Evolutionary conservation across 331 rosid genomes (phyloP).

Genomic region (Telfairia occidentalis): DNA sequence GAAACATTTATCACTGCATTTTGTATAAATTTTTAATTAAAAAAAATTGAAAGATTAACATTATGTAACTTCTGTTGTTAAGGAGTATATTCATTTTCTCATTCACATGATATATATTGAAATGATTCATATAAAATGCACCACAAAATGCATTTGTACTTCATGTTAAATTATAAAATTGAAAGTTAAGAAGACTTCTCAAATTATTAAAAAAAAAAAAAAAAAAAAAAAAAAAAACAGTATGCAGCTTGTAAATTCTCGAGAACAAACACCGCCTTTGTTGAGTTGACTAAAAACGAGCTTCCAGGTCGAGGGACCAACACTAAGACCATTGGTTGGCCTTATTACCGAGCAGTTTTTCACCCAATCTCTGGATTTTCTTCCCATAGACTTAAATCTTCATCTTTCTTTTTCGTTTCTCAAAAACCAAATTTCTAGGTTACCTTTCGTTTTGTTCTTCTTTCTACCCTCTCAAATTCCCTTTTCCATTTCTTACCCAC

Average conservation of each 20-base stretch:
- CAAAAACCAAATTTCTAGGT: background rate
- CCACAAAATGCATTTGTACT: background rate
- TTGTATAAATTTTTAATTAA: background rate
- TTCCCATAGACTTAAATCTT: background rate
- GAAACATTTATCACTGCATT: background rate
- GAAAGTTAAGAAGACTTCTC: background rate
- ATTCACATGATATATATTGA: background rate
- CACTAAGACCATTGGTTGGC: background rate
- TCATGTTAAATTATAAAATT: background rate
- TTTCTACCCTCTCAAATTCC: background rate
- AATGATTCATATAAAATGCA: too few relatives aligned
- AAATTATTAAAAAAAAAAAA: background rate
- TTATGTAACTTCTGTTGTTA: background rate
- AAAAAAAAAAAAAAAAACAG: too few relatives aligned
- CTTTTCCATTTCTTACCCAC: background rate
- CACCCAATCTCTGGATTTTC: background rate
- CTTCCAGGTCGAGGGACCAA: background rate
- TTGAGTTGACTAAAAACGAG: background rate
- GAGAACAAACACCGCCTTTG: conserved; percentile 7
- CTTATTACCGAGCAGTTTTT: background rate
- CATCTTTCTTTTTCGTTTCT: background rate
- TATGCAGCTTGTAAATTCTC: background rate
- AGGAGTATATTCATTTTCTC: background rate
- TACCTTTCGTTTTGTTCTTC: background rate
- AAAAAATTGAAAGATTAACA: background rate